Evolutionary conservation across 2,329 filamentous ascomycete species (phyloP).

Genomic region (Pyrenophora tritici-repentis): DNA sequence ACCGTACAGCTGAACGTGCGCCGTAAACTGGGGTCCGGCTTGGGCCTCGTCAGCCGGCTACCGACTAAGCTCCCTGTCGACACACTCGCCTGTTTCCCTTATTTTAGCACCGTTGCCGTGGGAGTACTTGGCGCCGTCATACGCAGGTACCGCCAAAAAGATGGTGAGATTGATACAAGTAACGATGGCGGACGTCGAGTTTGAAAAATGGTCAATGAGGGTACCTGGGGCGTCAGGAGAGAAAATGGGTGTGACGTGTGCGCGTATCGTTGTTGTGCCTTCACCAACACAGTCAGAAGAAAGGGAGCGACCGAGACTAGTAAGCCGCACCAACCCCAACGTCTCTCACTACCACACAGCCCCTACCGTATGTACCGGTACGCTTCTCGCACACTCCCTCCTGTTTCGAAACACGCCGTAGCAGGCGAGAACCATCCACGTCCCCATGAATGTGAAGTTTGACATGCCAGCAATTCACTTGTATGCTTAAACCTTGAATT

Average conservation of each 20-base stretch:
- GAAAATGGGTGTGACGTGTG: not conserved
- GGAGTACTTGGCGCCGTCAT: not conserved
- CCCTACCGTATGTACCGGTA: not conserved
- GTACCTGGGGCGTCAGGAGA: not conserved
- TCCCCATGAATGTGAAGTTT: too few relatives aligned
- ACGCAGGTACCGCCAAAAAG: conserved; percentile 6
- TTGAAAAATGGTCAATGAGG: too few relatives aligned
- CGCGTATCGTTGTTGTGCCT: not conserved
- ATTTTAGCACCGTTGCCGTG: conserved; percentile 14
- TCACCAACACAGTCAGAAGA: not conserved
- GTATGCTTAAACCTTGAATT: too few relatives aligned
- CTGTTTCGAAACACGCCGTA: too few relatives aligned
- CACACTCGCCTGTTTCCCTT: conserved; percentile 24
- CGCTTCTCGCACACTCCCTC: too few relatives aligned
- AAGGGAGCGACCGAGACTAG: not conserved
- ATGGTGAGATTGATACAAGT: not conserved
- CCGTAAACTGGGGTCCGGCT: conserved; percentile 19
- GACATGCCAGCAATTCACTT: too few relatives aligned
- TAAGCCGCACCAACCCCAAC: not conserved
- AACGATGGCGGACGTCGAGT: not conserved
- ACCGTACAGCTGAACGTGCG: conserved; percentile 25
- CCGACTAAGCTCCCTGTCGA: conserved; percentile 15
- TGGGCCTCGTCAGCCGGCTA: conserved; percentile 18
- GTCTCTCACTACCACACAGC: not conserved
- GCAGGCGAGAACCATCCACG: too few relatives aligned